Evolutionary conservation across 805 yeast genomes (phyloP), one percentile per base, ranked within the genome.

Genomic region (Saturnispora sanitii): DNA sequence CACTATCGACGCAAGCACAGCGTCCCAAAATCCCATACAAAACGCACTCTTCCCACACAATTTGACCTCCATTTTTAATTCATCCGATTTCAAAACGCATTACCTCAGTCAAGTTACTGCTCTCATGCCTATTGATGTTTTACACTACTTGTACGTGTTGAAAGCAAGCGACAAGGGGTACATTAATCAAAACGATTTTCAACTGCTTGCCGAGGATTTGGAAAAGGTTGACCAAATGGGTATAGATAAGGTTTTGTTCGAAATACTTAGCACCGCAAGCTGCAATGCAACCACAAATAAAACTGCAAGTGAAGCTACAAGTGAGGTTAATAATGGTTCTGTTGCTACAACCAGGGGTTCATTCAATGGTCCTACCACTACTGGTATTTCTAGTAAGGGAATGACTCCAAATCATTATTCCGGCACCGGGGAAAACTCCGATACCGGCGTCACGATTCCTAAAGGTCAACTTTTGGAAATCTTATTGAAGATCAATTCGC

Each of bases 141-240:
- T 75, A 57, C 82, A 82, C 5, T 69, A 88, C 45, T 75, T 90
- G 37, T 90, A 82, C 56, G 67, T 82, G 42, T 77, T 86, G 21
- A 85, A 95, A 13, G 97, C 74, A 44, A 67, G 70, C 30, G 66
- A 70, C 42, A 74, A 75, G 49, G 96, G 96, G 6, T 77, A 69
- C 44, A 34, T 60, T 19, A 52, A 55, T 21, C 52, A 49, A 28
- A 58, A 66, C 20, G 96, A 90, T 56, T 90, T 94, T 82, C 62
- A 74, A 38, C 70, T 71, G 33, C 83, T 90, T 56, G 77, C 82
- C 51, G 67, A 71, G 45, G 68, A 68, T 26, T 60, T 73, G 6
- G 25, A 59, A 33, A 60, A 76, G 40, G 69, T 68, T 46, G 58
- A 66, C 42, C 63, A 69, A 40, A 70, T 68, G 37, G 74, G 72